phyloP scores from a whole-genome alignment of 768 basidiomycete species.

The Boletus barrowsii region DNA sequence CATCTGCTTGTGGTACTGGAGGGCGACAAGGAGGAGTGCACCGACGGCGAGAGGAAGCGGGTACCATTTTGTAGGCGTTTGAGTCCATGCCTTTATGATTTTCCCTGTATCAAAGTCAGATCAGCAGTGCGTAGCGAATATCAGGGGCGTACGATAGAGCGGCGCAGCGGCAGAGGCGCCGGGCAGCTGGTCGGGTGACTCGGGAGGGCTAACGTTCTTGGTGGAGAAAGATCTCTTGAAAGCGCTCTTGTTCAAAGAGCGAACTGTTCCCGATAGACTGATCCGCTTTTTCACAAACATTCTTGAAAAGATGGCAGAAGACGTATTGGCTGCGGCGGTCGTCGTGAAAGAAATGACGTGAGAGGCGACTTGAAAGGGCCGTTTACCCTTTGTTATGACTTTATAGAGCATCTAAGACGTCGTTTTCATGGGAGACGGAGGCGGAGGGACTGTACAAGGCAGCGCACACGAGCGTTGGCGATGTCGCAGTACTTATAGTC shows the following conservation, averaged over 20 bases:
- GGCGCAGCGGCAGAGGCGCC: slow-evolving; percentile 36
- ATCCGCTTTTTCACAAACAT: slow-evolving; percentile 33
- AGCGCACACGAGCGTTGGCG: slow-evolving; percentile 1
- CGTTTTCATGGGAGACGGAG: slow-evolving; percentile 15
- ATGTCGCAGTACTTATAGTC: slow-evolving; percentile 1
- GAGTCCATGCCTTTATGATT: slow-evolving; percentile 73
- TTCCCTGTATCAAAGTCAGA: slow-evolving; percentile 41
- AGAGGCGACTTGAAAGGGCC: slow-evolving; percentile 57
- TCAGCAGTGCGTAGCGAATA: background rate
- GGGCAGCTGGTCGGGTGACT: slow-evolving; percentile 47
- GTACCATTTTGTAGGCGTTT: slow-evolving; percentile 93
- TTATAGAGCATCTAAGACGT: slow-evolving; percentile 30
- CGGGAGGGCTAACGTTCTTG: slow-evolving; percentile 27
- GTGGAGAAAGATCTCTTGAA: slow-evolving; percentile 26
- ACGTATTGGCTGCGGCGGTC: slow-evolving; percentile 28
- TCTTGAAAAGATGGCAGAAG: slow-evolving; percentile 31
- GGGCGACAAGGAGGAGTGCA: slow-evolving; percentile 76
- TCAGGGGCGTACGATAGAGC: slow-evolving; percentile 41
- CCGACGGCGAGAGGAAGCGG: slow-evolving; percentile 90
- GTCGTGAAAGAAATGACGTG: slow-evolving; percentile 30
- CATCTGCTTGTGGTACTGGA: slow-evolving; percentile 68
- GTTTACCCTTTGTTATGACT: slow-evolving; percentile 42
- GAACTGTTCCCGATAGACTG: slow-evolving; percentile 31
- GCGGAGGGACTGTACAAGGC: background rate
- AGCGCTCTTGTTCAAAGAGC: slow-evolving; percentile 24